Base-by-base conservation (phyloP, 352 stramenopile species). In the Phytophthora citrophthora region DNA sequence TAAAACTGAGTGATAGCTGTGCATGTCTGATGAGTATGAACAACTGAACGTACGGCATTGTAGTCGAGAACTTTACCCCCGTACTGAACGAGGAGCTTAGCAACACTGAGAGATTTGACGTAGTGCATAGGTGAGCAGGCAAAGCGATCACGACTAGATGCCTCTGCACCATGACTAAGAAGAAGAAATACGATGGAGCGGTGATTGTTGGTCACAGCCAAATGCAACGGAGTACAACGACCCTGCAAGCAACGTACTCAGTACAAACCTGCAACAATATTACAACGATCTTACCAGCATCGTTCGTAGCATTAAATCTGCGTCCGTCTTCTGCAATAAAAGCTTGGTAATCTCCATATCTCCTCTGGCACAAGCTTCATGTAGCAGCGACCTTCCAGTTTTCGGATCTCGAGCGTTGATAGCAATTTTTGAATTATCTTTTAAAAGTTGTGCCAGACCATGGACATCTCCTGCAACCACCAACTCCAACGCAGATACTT, bases 111-210 rank as follows among this genome's bases (percentile, higher is more conserved):
- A 13, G 83, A 88, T 39, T 82, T 77, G 40, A 79, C 83, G 39
- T 92, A 93, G 54, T 93, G 83, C 68, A 93, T 70, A 1, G 85
- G 81, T 0, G 85, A 83, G 4, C 71, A 86, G 5, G 72, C 76
- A 65, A 90, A 92, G 5, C 81, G 81, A 64, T 93, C 81, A 0
- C 77, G 71, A 36, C 73, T 72, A 3, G 70, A 72, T 0, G 74
- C 70, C 12, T 93, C 80, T 11, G 85, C 81, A 0, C 83, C 85
- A 29, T 92, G 70, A 24, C 79, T 90, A 18, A 93, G 70, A 13
- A 93, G 53, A n/a, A 88, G 55, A 45, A 93, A 93, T 1, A 76
- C 81, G 11, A 92, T 69, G 1, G 79, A 62, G 10, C 85, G 81
- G 20, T 85, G 71, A 50, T 83, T 86, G 27, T 78, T 80, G 1